A percentile compares a stretch with the other conserved stretches of the same genome.
Evolutionary conservation across 2,329 filamentous ascomycete genomes (phyloP).

Genomic region (Aspergillus fructus): DNA sequence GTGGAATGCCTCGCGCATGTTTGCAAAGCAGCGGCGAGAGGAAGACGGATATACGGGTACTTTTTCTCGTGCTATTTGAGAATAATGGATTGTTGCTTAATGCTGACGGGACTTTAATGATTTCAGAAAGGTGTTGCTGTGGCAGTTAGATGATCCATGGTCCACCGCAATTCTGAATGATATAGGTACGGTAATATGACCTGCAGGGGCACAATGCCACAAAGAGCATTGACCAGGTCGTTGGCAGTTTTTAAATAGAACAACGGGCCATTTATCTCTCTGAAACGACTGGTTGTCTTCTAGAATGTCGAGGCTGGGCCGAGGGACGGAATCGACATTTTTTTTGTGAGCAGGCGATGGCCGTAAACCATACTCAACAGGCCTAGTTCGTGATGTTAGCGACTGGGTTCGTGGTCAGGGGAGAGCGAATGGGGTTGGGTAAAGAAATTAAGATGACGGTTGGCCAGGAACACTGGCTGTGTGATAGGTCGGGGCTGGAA

Average conservation of each 20-base stretch:
- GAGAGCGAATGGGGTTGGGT: conserved; percentile 7
- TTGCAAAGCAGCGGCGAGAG: neutral
- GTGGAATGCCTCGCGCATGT: neutral
- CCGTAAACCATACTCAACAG: neutral
- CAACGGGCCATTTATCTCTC: neutral
- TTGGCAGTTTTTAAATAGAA: neutral
- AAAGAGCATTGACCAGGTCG: neutral
- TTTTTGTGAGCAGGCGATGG: neutral
- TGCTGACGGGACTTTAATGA: neutral
- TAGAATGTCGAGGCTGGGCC: neutral
- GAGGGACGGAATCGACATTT: neutral
- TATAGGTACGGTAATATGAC: neutral
- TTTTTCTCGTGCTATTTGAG: neutral
- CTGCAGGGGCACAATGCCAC: neutral
- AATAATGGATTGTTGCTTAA: neutral
- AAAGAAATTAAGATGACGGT: conserved; percentile 7
- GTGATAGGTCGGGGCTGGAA: conserved; percentile 12
- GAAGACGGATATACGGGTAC: neutral
- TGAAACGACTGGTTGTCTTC: neutral
- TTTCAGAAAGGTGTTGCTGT: neutral
- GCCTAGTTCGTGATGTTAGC: neutral
- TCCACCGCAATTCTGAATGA: neutral
- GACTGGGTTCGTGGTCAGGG: neutral
- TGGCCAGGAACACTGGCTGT: conserved; percentile 11
- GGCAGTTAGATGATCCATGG: neutral